Evolutionary conservation across 177 flowering plant genomes (phyloP), one percentile per base, ranked within the genome.

Genomic region (Vitis hybrid): DNA sequence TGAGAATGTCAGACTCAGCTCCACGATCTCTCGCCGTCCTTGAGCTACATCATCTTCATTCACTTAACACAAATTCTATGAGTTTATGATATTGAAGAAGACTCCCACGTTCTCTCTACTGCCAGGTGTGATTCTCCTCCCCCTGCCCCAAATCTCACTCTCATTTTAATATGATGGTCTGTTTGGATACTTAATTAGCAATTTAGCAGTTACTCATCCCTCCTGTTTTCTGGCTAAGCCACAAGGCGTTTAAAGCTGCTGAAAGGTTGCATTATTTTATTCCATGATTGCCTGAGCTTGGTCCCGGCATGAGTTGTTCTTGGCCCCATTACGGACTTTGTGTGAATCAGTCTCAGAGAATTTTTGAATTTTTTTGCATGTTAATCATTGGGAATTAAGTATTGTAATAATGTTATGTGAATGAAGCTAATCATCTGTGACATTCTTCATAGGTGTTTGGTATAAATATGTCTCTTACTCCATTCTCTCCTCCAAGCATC

Each of bases 51-150:
- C 32, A 59, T 21, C 40, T 6, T 26, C 32, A 59, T 60, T 15
- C 45, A 40, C 8, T 40, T 40, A 40, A 40, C 45, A 40, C 45
- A 7, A 40, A 40, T 40, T 40, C 45, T 40, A 40, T 1, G 45
- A 40, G 45, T 40, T 40, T 40, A 40, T 40, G 45, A 40, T 40
- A 40, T 45, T 52, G 63, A 55, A 21, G 60, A 58, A 23, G 72
- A 64, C 72, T 21, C 72, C 75, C 82, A 79, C 82, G 82, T 79
- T 66, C 73, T 64, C 48, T 60, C 56, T 10, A 60, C 62, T 60
- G 75, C 67, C 79, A 72, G 72, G 65, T 76, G 68, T 67, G 21
- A 75, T 64, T 71, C 72, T 71, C 66, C 51, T 56, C 54, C 58
- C 14, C 26, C 59, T 23, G 2, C 61, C 57, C 71, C 73, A 56